A percentile compares a stretch with the other conserved stretches of the same genome.
Evolutionary conservation across 257 asterid genomes (phyloP).

Genomic region (Solanum pennellii): DNA sequence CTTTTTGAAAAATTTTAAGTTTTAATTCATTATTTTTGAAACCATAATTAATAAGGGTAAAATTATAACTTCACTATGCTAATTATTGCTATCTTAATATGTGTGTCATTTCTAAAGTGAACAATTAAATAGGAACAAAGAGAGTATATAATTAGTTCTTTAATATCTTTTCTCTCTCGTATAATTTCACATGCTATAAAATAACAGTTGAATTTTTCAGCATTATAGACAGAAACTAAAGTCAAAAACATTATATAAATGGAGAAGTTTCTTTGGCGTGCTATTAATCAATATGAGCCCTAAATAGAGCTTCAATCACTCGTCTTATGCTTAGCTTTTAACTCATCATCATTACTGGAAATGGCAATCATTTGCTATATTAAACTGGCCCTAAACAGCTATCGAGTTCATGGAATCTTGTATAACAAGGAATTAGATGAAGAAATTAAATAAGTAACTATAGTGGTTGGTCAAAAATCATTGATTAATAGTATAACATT

Average conservation of each 20-base stretch:
- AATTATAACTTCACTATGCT: too few relatives aligned
- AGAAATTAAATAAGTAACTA: neutral
- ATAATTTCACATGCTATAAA: neutral
- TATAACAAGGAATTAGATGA: neutral
- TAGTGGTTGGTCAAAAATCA: neutral
- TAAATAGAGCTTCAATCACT: neutral
- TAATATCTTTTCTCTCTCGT: neutral
- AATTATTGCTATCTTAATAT: too few relatives aligned
- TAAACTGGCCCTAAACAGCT: neutral
- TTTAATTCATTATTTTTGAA: too few relatives aligned
- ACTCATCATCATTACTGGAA: neutral
- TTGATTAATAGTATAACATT: neutral
- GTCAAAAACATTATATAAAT: neutral
- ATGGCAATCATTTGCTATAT: neutral
- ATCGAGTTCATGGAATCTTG: neutral
- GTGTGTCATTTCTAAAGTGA: accelerated
- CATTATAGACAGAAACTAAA: neutral
- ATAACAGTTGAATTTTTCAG: neutral
- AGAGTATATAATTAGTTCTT: too few relatives aligned
- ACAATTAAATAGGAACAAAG: too few relatives aligned
- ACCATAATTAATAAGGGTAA: too few relatives aligned
- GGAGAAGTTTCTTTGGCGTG: neutral
- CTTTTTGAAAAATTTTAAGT: too few relatives aligned
- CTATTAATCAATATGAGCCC: too few relatives aligned
- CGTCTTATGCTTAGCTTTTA: neutral